Base-by-base conservation (phyloP, 495 filamentous ascomycete genomes). In the Podospora tetraspora region DNA sequence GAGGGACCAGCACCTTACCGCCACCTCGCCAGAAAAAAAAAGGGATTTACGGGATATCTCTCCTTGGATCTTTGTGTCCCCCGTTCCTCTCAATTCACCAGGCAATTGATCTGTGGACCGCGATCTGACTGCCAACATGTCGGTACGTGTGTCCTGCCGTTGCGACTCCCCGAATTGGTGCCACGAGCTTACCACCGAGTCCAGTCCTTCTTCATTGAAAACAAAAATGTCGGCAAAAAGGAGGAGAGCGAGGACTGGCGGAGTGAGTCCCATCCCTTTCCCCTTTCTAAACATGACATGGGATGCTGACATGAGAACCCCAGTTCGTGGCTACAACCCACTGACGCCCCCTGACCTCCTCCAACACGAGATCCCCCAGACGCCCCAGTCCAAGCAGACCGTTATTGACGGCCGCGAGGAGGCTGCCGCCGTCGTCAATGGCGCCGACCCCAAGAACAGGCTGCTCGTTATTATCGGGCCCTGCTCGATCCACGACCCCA, bases 401-500 rank as follows among this genome's bases (percentile, higher is more conserved):
- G 96, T 98, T 16, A 79, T 95, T 57, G 77, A 86, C 59, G 90
- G 88, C 57, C 94, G 96, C 71, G 86, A 92, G 27, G 94, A 97
- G 77, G 87, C 92, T 52, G 91, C 88, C 61, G 86, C 87, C 10
- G 82, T 98, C 63, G 90, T 97, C 67, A 89, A 94, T 61, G 91
- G 90, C 65, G 89, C 79, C 61, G 94, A 98, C 74, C 79, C 86
- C 32, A 87, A 88, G 70, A 80, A 89, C 63, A 88, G 95, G 34
- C 84, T 99, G 12, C 83, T 99, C 66, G 95, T 99, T 63, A 88
- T 99, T 72, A 88, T 98, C 66, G 96, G 96, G 0, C 96, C 96
- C 4, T 99, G 96, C 84, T 96, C 92, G 19, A 97, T 99, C 73
- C 96, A 99, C 82, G 96, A 99, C 77, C 95, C 96, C 22, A 80